These are phyloP conservation scores for Chrysochromulina parva DNA, from an alignment of 78 protist genomes.

Conservation along the genomic window DNA sequence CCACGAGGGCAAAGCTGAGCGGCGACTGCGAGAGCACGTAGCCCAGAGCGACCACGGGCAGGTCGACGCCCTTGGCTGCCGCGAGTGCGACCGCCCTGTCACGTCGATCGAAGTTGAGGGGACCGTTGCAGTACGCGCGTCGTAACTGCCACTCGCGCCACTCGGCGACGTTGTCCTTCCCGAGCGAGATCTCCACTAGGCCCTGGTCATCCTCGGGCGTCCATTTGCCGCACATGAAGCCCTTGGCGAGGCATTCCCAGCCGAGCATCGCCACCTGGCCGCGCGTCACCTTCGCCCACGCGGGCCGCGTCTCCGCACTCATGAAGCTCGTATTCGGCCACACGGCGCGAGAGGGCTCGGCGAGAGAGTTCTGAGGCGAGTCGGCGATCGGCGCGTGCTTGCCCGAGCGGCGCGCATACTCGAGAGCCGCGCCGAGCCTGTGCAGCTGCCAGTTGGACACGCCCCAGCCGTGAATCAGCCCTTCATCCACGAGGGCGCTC, in stretches of 20 bases:
- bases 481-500: background rate
- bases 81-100: background rate
- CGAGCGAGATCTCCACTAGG: background rate
- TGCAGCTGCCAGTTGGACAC: background rate
- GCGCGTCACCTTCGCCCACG: background rate
- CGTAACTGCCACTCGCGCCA: constrained; percentile 4
- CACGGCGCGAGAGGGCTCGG: background rate
- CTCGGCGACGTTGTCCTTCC: background rate
- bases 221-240: background rate
- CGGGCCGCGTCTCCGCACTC: background rate
- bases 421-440: background rate
- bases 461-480: background rate
- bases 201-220: background rate
- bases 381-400: background rate
- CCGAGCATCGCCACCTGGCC: background rate
- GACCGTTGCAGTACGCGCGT: background rate
- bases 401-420: background rate
- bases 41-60: background rate
- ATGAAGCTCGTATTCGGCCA: constrained; percentile 10
- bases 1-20: background rate
- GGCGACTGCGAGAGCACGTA: constrained; percentile 11
- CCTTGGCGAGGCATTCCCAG: constrained; percentile 36
- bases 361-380: background rate
- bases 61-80: too few relatives aligned
- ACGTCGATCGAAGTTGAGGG: background rate